These are phyloP conservation scores for Candida montana DNA, from an alignment of 805 yeast genomes.

Conservation along the genomic window DNA sequence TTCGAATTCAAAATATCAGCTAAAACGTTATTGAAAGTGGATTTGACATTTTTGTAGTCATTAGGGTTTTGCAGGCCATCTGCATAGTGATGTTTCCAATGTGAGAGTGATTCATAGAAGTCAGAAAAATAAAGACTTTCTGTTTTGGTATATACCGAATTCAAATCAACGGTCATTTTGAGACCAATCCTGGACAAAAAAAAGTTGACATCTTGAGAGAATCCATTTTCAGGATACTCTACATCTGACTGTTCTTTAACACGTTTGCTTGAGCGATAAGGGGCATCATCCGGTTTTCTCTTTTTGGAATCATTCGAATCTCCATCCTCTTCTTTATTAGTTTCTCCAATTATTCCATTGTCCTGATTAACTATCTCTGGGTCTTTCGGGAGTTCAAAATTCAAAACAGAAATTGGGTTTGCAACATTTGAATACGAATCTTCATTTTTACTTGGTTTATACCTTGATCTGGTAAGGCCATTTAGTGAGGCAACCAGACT, in stretches of 20 bases:
- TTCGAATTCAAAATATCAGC: slow-evolving; percentile 28
- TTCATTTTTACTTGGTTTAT: slow-evolving; percentile 28
- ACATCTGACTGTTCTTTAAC: slow-evolving; percentile 28
- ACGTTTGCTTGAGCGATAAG: slow-evolving; percentile 36
- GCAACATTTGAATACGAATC: slow-evolving; percentile 52
- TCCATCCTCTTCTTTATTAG: neutral
- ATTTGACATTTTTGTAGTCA: neutral
- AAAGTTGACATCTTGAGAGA: slow-evolving; percentile 8
- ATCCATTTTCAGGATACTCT: slow-evolving; percentile 1
- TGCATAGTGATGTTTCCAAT: slow-evolving; percentile 25
- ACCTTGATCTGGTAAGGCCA: slow-evolving; percentile 29
- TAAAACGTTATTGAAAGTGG: slow-evolving; percentile 19
- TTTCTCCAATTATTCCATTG: neutral
- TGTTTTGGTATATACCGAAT: slow-evolving; percentile 2
- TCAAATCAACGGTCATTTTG: slow-evolving; percentile 3
- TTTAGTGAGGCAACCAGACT: slow-evolving; percentile 23
- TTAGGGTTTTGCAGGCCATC: slow-evolving; percentile 20
- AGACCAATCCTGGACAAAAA: slow-evolving; percentile 1
- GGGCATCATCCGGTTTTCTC: slow-evolving; percentile 21
- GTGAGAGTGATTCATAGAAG: slow-evolving; percentile 12
- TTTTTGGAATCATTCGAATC: slow-evolving; percentile 6
- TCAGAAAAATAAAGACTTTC: slow-evolving; percentile 5
- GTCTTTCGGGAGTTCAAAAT: slow-evolving; percentile 12
- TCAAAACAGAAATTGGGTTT: slow-evolving; percentile 41
- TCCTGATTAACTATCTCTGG: too few relatives aligned